Evolutionary conservation across 208 protist genomes (phyloP).

Genomic region (Crithidia acanthocephali): DNA sequence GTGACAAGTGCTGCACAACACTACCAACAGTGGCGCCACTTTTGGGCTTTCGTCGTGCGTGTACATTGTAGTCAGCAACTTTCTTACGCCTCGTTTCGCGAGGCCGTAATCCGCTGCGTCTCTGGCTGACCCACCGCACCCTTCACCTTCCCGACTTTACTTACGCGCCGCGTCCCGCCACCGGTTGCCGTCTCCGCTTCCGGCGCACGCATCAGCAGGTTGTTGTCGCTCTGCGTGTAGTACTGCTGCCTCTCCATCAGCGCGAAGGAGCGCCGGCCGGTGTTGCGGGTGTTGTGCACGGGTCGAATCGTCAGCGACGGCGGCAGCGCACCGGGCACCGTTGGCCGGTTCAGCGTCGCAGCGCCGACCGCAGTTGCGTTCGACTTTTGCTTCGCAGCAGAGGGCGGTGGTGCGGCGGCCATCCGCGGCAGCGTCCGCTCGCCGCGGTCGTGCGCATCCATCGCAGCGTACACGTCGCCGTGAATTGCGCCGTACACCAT

Average conservation of each 20-base stretch:
- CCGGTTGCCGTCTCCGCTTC: background rate
- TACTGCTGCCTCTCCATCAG: constrained; percentile 88
- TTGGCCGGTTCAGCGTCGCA: constrained; percentile 39
- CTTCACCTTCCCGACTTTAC: background rate
- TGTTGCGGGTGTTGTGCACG: constrained; percentile 66
- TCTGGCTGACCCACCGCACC: background rate
- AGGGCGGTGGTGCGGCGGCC: background rate
- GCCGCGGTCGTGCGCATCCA: constrained; percentile 25
- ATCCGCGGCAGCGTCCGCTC: constrained; percentile 5
- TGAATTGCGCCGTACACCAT: constrained; percentile 50
- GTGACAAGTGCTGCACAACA: background rate
- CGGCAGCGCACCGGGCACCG: constrained; percentile 46
- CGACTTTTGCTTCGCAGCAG: background rate
- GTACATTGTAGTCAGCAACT: background rate
- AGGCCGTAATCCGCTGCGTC: constrained; percentile 5
- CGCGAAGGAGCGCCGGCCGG: constrained; percentile 42
- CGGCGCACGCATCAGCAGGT: constrained; percentile 51
- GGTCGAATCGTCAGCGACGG: constrained; percentile 50
- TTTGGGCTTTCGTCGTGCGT: background rate
- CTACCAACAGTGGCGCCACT: background rate
- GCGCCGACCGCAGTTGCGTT: background rate
- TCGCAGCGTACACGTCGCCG: constrained; percentile 32
- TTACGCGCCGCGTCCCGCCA: background rate
- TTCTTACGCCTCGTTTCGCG: background rate
- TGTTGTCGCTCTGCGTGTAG: constrained; percentile 88